These are phyloP conservation scores for Lenzites betulinus DNA, from an alignment of 768 basidiomycete genomes.

Conservation along the genomic window DNA sequence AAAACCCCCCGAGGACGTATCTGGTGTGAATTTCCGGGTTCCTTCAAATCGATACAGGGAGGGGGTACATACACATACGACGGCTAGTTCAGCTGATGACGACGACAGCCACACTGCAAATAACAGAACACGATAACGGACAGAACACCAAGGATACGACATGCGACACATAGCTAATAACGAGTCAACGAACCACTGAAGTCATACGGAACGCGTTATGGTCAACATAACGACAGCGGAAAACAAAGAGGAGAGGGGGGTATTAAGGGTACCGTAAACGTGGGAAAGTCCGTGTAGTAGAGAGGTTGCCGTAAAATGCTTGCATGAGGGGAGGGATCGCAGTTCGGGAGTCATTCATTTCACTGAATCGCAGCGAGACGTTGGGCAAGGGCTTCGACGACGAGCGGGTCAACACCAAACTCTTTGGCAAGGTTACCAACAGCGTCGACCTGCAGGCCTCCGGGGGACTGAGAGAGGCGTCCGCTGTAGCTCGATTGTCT, in stretches of 20 bases:
- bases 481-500: constrained; percentile 10
- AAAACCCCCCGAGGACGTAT: neutral
- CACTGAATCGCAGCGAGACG: constrained; percentile 43
- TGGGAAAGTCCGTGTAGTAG: constrained; percentile 9
- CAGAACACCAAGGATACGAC: constrained; percentile 16
- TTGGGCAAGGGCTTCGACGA: constrained; percentile 69
- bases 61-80: constrained; percentile 23
- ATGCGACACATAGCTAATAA: constrained; percentile 18
- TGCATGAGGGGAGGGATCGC: neutral
- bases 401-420: constrained; percentile 69
- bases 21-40: neutral
- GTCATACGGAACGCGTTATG: constrained; percentile 15
- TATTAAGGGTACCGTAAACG: constrained; percentile 4
- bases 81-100: constrained; percentile 11
- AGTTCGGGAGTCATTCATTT: neutral
- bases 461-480: neutral
- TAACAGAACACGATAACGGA: constrained; percentile 17
- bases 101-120: constrained; percentile 2
- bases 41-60: constrained; percentile 17
- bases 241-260: constrained; percentile 1
- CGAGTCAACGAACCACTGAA: neutral
- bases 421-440: constrained; percentile 66
- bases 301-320: constrained; percentile 12
- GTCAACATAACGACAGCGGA: constrained; percentile 26
- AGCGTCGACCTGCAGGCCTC: constrained; percentile 25